Evolutionary conservation across 345 rosid genomes (phyloP).

Genomic region (Angophora floribunda): DNA sequence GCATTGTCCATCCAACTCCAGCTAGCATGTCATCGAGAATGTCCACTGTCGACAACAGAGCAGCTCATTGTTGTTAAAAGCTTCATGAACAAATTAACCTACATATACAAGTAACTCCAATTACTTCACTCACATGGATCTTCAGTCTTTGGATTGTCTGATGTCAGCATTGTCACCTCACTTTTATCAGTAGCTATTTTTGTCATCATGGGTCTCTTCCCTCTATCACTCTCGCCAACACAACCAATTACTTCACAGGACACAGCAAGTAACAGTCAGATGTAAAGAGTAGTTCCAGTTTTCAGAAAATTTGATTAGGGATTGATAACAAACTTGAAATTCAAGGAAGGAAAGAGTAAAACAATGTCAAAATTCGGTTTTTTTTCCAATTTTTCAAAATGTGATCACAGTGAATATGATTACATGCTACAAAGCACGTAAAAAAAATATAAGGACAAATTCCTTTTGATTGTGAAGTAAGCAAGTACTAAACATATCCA

Average conservation of each 20-base stretch:
- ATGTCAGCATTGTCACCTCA: constrained; percentile 87
- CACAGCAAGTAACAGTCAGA: neutral
- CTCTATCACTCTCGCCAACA: constrained; percentile 71
- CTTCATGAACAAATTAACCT: neutral
- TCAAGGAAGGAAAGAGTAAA: neutral
- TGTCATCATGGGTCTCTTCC: constrained; percentile 79
- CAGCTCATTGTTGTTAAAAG: neutral
- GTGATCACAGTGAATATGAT: neutral
- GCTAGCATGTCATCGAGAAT: constrained; percentile 92
- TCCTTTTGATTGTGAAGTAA: neutral
- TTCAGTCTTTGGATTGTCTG: constrained; percentile 81
- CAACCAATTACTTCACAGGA: constrained; percentile 66
- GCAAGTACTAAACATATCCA: neutral
- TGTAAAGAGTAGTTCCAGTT: neutral
- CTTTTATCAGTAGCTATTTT: constrained; percentile 88
- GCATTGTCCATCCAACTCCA: constrained; percentile 94
- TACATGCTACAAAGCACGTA: neutral
- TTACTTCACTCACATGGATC: constrained; percentile 59
- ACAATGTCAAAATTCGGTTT: neutral
- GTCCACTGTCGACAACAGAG: constrained; percentile 56
- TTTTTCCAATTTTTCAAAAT: neutral
- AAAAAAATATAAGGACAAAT: neutral
- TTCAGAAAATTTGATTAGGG: neutral
- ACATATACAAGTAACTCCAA: neutral
- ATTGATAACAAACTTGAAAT: neutral